These are phyloP conservation scores for Phoma sp. DNA, from an alignment of 2,329 filamentous ascomycete genomes.

Conservation along the genomic window DNA sequence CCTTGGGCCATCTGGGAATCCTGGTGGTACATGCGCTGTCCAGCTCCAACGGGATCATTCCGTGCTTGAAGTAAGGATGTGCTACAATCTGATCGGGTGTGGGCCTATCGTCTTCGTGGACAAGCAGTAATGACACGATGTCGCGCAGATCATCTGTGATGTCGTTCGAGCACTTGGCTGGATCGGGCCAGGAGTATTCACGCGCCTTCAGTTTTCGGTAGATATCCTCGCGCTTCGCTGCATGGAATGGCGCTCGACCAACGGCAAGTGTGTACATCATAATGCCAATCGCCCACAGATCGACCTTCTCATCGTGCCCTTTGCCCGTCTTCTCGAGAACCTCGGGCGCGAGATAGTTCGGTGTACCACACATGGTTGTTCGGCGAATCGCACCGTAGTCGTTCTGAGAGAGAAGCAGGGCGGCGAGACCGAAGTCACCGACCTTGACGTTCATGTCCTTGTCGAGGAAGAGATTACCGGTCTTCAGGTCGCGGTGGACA, in stretches of 20 bases:
- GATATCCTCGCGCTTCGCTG: conserved; percentile 84
- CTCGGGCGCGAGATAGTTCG: conserved; percentile 97
- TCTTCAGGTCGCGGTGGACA: conserved; percentile 95
- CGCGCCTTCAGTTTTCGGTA: conserved; percentile 72
- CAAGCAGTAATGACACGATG: conserved; percentile 75
- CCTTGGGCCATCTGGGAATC: conserved; percentile 56
- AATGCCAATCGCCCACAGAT: conserved; percentile 97
- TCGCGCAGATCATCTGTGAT: conserved; percentile 79
- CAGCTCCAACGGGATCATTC: conserved; percentile 69
- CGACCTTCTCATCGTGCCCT: conserved; percentile 96
- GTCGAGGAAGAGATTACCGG: conserved; percentile 97
- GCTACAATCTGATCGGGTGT: conserved; percentile 79
- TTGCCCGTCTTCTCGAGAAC: conserved; percentile 93
- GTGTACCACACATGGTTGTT: conserved; percentile 94
- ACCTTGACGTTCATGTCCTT: conserved; percentile 96
- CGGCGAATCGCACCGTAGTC: conserved; percentile 81
- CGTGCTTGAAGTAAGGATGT: conserved; percentile 78
- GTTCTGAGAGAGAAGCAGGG: conserved; percentile 86
- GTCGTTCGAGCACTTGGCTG: conserved; percentile 68
- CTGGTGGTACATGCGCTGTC: conserved; percentile 53
- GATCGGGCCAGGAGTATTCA: conserved; percentile 80
- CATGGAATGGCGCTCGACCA: conserved; percentile 95
- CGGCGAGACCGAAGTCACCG: conserved; percentile 94
- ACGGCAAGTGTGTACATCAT: conserved; percentile 99
- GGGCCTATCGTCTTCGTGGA: conserved; percentile 76